These are phyloP conservation scores for Epichloe baconii DNA, from an alignment of 2,329 filamentous ascomycete genomes.

Conservation along the genomic window DNA sequence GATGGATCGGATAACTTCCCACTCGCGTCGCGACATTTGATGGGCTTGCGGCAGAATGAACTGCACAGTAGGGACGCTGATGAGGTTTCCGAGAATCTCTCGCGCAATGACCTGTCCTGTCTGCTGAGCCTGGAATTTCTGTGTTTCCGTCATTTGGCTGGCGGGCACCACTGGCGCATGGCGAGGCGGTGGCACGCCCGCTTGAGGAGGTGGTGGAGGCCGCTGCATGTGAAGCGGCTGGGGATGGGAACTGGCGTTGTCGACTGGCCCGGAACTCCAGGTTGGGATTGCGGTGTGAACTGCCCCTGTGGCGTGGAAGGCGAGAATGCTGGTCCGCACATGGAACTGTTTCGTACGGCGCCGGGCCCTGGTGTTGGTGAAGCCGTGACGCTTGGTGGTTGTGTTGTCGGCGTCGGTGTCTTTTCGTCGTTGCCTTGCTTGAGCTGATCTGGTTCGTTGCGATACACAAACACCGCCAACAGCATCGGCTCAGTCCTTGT, in stretches of 20 bases:
- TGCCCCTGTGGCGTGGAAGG: conserved; percentile 32
- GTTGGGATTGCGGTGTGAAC: conserved; percentile 17
- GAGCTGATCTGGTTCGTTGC: conserved; percentile 38
- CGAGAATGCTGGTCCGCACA: conserved; percentile 39
- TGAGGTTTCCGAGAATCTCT: conserved; percentile 50
- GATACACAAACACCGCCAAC: conserved; percentile 73
- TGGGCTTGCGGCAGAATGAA: conserved; percentile 58
- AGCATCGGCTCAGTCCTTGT: conserved; percentile 63
- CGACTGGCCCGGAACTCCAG: conserved; percentile 18
- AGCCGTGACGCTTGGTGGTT: conserved; percentile 6
- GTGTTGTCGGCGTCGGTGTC: conserved; percentile 7
- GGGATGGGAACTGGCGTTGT: conserved; percentile 23
- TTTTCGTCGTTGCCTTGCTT: conserved; percentile 16
- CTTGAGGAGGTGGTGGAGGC: conserved; percentile 7
- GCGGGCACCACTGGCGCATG: conserved; percentile 3
- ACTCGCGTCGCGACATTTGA: conserved; percentile 56
- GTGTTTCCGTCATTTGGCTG: conserved; percentile 17
- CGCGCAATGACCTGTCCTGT: conserved; percentile 44
- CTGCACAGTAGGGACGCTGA: conserved; percentile 50
- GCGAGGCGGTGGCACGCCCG: not conserved
- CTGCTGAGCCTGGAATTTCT: conserved; percentile 29
- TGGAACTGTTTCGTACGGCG: conserved; percentile 31
- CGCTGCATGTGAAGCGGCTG: conserved; percentile 17
- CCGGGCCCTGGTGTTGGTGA: conserved; percentile 24
- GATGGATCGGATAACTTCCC: conserved; percentile 59